Base-by-base conservation (phyloP, 331 rosid genomes). In the Malus hybrid region DNA sequence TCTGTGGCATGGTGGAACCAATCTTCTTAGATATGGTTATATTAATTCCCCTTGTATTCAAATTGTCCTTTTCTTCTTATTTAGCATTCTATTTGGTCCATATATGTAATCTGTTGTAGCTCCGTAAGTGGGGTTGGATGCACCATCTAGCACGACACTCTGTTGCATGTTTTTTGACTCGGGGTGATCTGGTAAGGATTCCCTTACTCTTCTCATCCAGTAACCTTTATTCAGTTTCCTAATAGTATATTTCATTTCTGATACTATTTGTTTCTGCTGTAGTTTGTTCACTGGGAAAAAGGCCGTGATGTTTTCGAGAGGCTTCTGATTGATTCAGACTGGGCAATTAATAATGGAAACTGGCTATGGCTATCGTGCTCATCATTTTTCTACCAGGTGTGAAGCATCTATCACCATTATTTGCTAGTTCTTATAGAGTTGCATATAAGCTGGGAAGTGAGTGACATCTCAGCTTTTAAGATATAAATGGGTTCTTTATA, bases 331-430 rank as follows among this genome's bases (percentile, higher is more conserved):
- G 98, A 91, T 87, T 90, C 98, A 62, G 98, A 93, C 74, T 93
- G 97, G 98, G 93, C 97, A 52, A 88, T 93, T 78, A 93, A 90
- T 85, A 91, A 90, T 78, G 98, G 95, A 55, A 93, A 93, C 84
- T 93, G 98, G 98, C 76, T 90, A 78, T 93, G 98, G 98, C 93
- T 93, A 65, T 93, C 96, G 3, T 93, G 98, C 78, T 93, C 98
- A 24, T 88, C 97, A 27, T 88, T 93, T 80, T 93, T 93, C 85
- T 93, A 93, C 85, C 98, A 93, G 91, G 98, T 90, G 32, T 14
- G 79, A 73, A 67, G 46, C 78, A 29, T 71, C 67, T 39, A 34
- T 9, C 52, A 34, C n/a, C 71, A 18, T 27, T 65, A 50, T 75
- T 48, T 77, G 29, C 39, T 73, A 69, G 68, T 76, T 66, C 7